phyloP scores from a whole-genome alignment of 2,329 filamentous ascomycete species.

The Penicillium oxalicum region DNA sequence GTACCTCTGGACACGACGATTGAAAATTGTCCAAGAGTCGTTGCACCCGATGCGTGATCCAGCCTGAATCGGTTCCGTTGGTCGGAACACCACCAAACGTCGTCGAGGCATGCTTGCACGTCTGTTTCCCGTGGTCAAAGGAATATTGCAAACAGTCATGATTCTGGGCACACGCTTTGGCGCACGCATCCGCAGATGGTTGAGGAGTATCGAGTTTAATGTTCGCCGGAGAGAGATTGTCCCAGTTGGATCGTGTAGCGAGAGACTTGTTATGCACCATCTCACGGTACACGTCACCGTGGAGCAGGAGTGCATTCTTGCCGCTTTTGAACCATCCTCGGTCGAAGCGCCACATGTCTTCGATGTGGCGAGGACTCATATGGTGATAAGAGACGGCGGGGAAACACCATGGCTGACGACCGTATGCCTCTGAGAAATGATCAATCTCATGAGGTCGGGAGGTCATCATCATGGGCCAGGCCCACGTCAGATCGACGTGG shows the following conservation, averaged over 20 bases:
- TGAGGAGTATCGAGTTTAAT: slow-evolving; percentile 14
- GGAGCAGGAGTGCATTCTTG: slow-evolving; percentile 21
- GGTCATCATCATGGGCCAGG: slow-evolving; percentile 43
- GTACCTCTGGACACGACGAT: slow-evolving; percentile 19
- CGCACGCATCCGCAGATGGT: slow-evolving; percentile 16
- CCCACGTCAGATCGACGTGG: slow-evolving; percentile 37
- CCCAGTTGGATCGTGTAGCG: slow-evolving; percentile 18
- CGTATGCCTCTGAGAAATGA: slow-evolving; percentile 32
- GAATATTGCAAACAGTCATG: slow-evolving; percentile 24
- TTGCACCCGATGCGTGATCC: slow-evolving; percentile 22
- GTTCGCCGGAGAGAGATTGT: slow-evolving; percentile 18
- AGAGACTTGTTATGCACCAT: slow-evolving; percentile 13
- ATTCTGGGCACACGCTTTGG: slow-evolving; percentile 19
- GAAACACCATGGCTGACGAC: slow-evolving; percentile 43
- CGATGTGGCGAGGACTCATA: slow-evolving; percentile 37
- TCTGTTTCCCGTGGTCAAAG: slow-evolving; percentile 12
- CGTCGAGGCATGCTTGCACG: slow-evolving; percentile 19
- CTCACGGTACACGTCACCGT: slow-evolving; percentile 25
- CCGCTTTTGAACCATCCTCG: slow-evolving; percentile 51
- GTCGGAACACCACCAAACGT: slow-evolving; percentile 15
- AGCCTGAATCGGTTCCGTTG: slow-evolving; percentile 20
- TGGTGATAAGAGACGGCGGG: slow-evolving; percentile 47
- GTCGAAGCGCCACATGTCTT: slow-evolving; percentile 42
- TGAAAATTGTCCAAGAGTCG: slow-evolving; percentile 18
- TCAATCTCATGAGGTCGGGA: slow-evolving; percentile 37